Evolutionary conservation across 805 yeast genomes (phyloP).

Genomic region (Nakazawaea wyomingensis): DNA sequence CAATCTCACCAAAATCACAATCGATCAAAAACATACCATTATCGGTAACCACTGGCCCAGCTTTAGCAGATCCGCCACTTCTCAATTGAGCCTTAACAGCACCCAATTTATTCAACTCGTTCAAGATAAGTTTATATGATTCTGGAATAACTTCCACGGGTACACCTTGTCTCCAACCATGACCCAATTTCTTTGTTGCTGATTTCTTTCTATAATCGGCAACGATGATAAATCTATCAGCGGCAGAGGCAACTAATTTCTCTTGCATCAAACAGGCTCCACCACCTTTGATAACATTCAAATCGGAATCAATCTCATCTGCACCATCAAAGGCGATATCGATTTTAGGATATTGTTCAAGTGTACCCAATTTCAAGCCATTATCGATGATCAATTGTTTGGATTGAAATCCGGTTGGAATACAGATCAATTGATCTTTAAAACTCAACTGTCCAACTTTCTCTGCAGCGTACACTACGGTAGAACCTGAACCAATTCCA

Average conservation of each 20-base stretch:
- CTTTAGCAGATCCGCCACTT: constrained; percentile 87
- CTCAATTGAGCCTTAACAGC: constrained; percentile 63
- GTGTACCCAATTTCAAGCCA: constrained; percentile 70
- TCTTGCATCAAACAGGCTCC: constrained; percentile 98
- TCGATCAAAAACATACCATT: constrained; percentile 91
- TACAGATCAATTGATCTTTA: constrained; percentile 60
- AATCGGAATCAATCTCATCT: constrained; percentile 80
- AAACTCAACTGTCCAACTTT: constrained; percentile 67
- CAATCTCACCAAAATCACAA: constrained; percentile 83
- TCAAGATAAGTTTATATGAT: constrained; percentile 71
- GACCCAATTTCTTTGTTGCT: constrained; percentile 53
- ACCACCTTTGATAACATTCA: constrained; percentile 95
- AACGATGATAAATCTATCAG: constrained; percentile 74
- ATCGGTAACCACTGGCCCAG: constrained; percentile 96
- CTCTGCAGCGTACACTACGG: constrained; percentile 96
- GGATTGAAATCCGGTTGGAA: constrained; percentile 97
- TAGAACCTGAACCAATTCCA: constrained; percentile 96
- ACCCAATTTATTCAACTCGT: constrained; percentile 58
- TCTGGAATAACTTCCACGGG: constrained; percentile 95
- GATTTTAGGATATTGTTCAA: constrained; percentile 76
- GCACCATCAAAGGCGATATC: constrained; percentile 99
- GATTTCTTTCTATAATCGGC: constrained; percentile 91
- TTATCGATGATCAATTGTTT: constrained; percentile 78
- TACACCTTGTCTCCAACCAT: constrained; percentile 81
- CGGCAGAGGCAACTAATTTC: constrained; percentile 81